These are phyloP conservation scores for Kernera saxatilis DNA, from an alignment of 345 rosid species.

Conservation along the genomic window DNA sequence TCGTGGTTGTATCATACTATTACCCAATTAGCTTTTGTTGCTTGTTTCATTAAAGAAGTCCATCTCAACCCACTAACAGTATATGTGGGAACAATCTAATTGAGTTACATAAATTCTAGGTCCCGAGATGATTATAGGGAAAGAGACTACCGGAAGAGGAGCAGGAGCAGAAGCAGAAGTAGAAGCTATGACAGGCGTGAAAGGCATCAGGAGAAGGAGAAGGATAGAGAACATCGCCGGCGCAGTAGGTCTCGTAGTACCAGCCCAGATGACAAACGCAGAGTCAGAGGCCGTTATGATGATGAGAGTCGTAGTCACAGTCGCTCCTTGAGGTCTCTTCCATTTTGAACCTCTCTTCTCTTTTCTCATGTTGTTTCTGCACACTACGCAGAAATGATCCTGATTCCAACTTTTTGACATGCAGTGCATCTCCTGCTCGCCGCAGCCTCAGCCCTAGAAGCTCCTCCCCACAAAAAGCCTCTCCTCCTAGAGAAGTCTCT, in stretches of 20 bases:
- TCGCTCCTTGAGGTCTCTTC: slow-evolving; percentile 47
- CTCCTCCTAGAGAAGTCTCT: slow-evolving; percentile 34
- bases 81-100: not conserved
- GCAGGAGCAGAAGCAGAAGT: slow-evolving; percentile 37
- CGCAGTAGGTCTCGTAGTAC: slow-evolving; percentile 57
- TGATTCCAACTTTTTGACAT: slow-evolving; percentile 4
- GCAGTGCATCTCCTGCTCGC: slow-evolving; percentile 48
- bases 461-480: slow-evolving; percentile 34
- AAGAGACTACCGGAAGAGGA: slow-evolving; percentile 44
- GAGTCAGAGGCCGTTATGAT: slow-evolving; percentile 50
- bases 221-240: slow-evolving; percentile 43
- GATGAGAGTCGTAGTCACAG: slow-evolving; percentile 44
- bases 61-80: not conserved
- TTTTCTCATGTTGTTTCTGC: not conserved
- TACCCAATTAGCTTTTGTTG: not conserved
- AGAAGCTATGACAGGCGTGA: slow-evolving; percentile 51
- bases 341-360: not conserved
- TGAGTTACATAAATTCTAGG: not conserved
- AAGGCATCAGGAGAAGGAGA: slow-evolving; percentile 48
- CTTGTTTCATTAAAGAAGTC: not conserved
- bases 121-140: slow-evolving; percentile 37
- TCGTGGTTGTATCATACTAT: not conserved
- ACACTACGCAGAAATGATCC: not conserved
- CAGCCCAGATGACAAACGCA: slow-evolving; percentile 47
- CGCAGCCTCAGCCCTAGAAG: slow-evolving; percentile 43